Evolutionary conservation across 2,329 filamentous ascomycete species (phyloP).

Genomic region (Fusarium camptoceras): DNA sequence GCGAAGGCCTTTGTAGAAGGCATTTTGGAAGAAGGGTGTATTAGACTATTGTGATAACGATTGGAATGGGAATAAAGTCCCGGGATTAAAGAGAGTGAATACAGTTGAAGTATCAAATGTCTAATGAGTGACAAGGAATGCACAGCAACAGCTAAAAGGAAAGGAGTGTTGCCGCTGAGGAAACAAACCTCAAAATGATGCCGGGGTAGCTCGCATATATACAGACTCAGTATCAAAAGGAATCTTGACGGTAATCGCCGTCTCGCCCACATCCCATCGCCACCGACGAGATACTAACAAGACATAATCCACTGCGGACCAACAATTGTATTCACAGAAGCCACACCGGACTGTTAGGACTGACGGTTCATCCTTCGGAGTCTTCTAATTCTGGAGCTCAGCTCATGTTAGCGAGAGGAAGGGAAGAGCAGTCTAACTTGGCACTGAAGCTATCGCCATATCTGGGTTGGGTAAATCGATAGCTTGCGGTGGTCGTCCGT

Average conservation of each 20-base stretch:
- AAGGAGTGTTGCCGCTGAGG: constrained; percentile 28
- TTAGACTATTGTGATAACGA: constrained; percentile 28
- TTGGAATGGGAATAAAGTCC: constrained; percentile 14
- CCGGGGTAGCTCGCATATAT: constrained; percentile 23
- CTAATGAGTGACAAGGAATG: constrained; percentile 31
- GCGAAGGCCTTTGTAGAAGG: constrained; percentile 37
- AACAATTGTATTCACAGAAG: not conserved
- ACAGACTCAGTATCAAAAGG: not conserved
- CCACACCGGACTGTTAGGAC: constrained; percentile 3
- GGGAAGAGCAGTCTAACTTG: not conserved
- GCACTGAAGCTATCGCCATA: constrained; percentile 29
- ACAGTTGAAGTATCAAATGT: constrained; percentile 23
- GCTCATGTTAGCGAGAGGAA: constrained; percentile 7
- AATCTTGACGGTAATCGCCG: constrained; percentile 12
- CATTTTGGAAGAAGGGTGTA: constrained; percentile 11
- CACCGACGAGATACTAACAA: constrained; percentile 4
- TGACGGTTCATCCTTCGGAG: not conserved
- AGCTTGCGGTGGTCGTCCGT: constrained; percentile 21
- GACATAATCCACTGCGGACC: not conserved
- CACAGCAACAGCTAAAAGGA: constrained; percentile 32
- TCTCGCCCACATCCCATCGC: constrained; percentile 10
- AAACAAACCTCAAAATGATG: not conserved
- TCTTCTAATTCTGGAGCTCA: constrained; percentile 17
- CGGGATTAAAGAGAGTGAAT: constrained; percentile 18
- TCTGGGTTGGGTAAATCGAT: constrained; percentile 33